Evolutionary conservation across 306 rosid species (phyloP).

Genomic region (Malus fusca): DNA sequence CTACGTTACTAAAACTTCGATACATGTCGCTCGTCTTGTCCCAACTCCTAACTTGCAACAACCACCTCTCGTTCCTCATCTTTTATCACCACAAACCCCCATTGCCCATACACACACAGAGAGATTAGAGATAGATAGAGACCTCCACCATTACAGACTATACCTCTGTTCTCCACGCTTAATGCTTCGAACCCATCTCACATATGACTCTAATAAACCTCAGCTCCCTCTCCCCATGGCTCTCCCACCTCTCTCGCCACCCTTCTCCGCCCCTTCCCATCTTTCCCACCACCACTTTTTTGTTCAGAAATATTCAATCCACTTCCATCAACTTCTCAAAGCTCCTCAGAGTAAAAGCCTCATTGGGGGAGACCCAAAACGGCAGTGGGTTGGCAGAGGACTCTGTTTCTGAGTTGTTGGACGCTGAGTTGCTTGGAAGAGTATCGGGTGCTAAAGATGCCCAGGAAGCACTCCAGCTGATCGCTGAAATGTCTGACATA

Average conservation of each 20-base stretch:
- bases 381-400: constrained; percentile 32
- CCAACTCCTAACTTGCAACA: background rate
- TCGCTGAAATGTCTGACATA: constrained; percentile 29
- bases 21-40: background rate
- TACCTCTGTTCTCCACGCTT: background rate
- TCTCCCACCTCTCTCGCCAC: constrained; percentile 31
- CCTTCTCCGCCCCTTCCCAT: constrained; percentile 27
- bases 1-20: background rate
- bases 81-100: background rate
- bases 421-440: constrained; percentile 29
- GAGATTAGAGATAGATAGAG: background rate
- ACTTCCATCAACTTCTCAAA: constrained; percentile 20
- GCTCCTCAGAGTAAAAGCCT: constrained; percentile 30
- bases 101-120: background rate
- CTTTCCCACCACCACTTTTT: background rate
- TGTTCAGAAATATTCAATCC: constrained; percentile 11
- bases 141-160: background rate
- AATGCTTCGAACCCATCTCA: background rate
- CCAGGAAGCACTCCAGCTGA: constrained; percentile 40
- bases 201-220: constrained; percentile 52
- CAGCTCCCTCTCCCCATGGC: constrained; percentile 44
- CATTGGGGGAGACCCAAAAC: constrained; percentile 40
- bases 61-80: constrained; percentile 59
- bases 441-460: constrained; percentile 53
- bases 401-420: constrained; percentile 32